phyloP scores from a whole-genome alignment of 176 grass and related monocot genomes.

The Rhipidocladum racemiflorum region DNA sequence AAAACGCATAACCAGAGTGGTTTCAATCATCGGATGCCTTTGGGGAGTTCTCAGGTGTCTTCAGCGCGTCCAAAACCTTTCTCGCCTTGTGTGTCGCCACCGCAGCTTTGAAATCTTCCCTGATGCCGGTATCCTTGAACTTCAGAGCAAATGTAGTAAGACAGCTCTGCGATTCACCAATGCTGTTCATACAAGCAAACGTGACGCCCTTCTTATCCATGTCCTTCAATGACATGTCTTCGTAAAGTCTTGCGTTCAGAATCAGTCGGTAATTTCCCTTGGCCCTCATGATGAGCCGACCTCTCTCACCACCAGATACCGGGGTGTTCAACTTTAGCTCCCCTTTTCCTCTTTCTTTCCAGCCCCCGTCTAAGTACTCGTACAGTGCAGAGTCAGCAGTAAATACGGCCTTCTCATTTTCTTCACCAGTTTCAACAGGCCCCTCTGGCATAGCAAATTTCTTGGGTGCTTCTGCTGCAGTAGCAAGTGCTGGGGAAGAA shows the following conservation, averaged over 20 bases:
- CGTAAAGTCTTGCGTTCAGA: constrained; percentile 78
- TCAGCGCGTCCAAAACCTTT: constrained; percentile 16
- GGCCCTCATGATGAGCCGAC: constrained; percentile 82
- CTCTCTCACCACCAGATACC: constrained; percentile 51
- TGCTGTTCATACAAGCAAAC: constrained; percentile 87
- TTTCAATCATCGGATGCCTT: constrained; percentile 38
- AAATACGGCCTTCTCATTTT: constrained; percentile 75
- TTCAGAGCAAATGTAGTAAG: constrained; percentile 79
- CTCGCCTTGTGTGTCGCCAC: constrained; percentile 49
- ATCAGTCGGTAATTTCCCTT: constrained; percentile 87
- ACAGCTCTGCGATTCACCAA: constrained; percentile 46
- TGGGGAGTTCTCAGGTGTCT: constrained; percentile 44
- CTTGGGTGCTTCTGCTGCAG: constrained; percentile 38
- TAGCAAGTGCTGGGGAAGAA: constrained; percentile 30
- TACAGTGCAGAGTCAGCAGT: constrained; percentile 76
- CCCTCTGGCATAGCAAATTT: constrained; percentile 75
- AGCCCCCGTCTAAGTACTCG: constrained; percentile 80
- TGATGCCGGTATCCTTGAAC: constrained; percentile 71
- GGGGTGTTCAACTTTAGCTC: constrained; percentile 85
- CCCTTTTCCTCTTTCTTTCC: constrained; percentile 98
- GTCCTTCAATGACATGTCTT: constrained; percentile 84
- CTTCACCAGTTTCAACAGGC: constrained; percentile 94
- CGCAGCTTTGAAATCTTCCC: constrained; percentile 64
- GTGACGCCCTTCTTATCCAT: constrained; percentile 97
- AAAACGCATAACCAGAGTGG: neutral